Conservation (phyloP, 2,329 filamentous ascomycete species). For the Botrytis fabae region DNA sequence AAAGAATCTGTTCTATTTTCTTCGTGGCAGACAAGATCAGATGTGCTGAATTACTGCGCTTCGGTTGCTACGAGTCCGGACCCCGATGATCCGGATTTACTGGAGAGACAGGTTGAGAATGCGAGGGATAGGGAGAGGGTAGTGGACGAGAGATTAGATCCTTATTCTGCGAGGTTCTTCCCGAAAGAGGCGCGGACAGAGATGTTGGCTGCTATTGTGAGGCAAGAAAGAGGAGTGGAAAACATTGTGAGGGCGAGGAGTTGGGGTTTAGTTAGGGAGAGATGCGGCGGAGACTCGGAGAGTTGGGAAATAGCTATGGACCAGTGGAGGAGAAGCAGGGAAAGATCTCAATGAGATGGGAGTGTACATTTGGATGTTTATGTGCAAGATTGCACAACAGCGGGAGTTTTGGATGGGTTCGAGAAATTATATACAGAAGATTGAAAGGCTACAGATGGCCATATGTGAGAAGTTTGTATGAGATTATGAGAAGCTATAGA, state of each 20-base stretch:
- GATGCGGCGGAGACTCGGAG: conserved; percentile 63
- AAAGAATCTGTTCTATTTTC: conserved; percentile 80
- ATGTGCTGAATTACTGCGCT: conserved; percentile 87
- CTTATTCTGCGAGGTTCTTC: conserved; percentile 84
- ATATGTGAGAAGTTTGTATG: background rate
- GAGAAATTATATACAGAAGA: conserved; percentile 8
- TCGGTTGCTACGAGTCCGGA: conserved; percentile 85
- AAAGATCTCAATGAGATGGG: conserved; percentile 18
- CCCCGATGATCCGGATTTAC: conserved; percentile 77
- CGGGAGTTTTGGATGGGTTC: conserved; percentile 15
- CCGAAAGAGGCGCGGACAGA: conserved; percentile 78
- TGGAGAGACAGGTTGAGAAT: conserved; percentile 68
- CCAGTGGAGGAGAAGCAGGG: conserved; percentile 53
- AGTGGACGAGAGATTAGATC: conserved; percentile 86
- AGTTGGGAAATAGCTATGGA: conserved; percentile 67
- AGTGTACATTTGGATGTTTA: conserved; percentile 2
- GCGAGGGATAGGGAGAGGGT: conserved; percentile 69
- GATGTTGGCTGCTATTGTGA: conserved; percentile 68
- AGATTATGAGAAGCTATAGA: background rate
- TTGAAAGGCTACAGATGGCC: background rate
- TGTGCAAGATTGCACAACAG: conserved; percentile 13
- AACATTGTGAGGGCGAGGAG: conserved; percentile 77
- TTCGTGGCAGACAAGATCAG: conserved; percentile 79
- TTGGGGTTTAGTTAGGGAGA: conserved; percentile 75
- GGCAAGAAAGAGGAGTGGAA: conserved; percentile 76